Evolutionary conservation across 768 basidiomycete genomes (phyloP).

Genomic region (Termitomyces heimii): DNA sequence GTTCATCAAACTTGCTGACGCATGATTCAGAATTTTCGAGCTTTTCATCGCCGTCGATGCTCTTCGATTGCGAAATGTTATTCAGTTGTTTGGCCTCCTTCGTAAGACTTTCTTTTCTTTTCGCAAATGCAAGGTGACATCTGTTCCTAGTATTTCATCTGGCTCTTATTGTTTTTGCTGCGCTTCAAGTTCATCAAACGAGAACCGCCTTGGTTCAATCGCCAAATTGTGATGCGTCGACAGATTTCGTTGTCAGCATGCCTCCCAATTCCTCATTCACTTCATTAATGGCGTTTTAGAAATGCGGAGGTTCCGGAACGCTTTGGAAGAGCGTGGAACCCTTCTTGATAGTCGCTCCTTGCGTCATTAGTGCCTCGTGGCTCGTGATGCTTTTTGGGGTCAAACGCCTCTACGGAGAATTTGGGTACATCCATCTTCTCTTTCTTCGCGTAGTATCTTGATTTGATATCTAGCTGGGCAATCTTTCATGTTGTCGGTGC

Average conservation of each 20-base stretch:
- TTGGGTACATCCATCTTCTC: slow-evolving; percentile 51
- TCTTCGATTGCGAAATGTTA: slow-evolving; percentile 69
- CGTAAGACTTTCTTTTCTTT: slow-evolving; percentile 29
- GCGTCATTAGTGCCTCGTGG: slow-evolving; percentile 63
- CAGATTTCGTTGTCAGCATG: slow-evolving; percentile 33
- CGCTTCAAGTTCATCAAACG: slow-evolving; percentile 78
- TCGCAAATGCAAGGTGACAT: background rate
- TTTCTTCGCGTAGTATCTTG: slow-evolving; percentile 1
- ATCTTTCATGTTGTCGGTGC: slow-evolving; percentile 89
- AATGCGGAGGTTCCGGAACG: slow-evolving; percentile 41
- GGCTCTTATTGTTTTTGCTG: slow-evolving; percentile 67
- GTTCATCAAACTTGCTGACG: slow-evolving; percentile 2
- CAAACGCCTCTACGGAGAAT: slow-evolving; percentile 69
- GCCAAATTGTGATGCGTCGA: slow-evolving; percentile 26
- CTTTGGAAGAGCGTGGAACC: slow-evolving; percentile 58
- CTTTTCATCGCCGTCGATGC: slow-evolving; percentile 79
- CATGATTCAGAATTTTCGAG: slow-evolving; percentile 64
- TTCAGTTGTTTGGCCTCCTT: slow-evolving; percentile 72
- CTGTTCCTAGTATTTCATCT: slow-evolving; percentile 59
- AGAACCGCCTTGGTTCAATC: slow-evolving; percentile 44
- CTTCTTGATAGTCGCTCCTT: slow-evolving; percentile 69
- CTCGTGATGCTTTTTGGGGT: slow-evolving; percentile 62
- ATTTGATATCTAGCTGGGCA: slow-evolving; percentile 56
- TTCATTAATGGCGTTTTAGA: slow-evolving; percentile 25
- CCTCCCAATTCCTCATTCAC: background rate